A percentile compares a stretch with the other conserved stretches of the same genome.
Evolutionary conservation across 2,329 filamentous ascomycete species (phyloP).

Genomic region (Fusarium fujikuroi): DNA sequence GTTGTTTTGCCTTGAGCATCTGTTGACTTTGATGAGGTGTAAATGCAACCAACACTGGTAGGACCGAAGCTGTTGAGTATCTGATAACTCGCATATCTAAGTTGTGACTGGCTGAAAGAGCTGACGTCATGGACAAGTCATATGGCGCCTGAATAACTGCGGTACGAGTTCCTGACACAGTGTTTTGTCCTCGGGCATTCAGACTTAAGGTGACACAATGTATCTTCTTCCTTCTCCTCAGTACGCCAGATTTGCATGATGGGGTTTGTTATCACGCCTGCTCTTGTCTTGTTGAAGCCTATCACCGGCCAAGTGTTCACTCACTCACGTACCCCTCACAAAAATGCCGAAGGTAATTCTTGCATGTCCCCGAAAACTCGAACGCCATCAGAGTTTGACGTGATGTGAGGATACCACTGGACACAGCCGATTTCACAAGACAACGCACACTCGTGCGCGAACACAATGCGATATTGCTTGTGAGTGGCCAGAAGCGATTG

Average conservation of each 20-base stretch:
- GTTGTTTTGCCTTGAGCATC: background rate
- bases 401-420: background rate
- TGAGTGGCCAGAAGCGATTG: constrained; percentile 29
- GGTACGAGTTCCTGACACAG: constrained; percentile 39
- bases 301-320: constrained; percentile 2
- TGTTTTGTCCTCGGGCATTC: constrained; percentile 19
- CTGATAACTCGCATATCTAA: constrained; percentile 20
- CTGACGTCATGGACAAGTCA: constrained; percentile 44
- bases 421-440: background rate
- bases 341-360: constrained; percentile 17
- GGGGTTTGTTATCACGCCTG: constrained; percentile 6
- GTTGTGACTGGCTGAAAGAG: constrained; percentile 1
- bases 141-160: constrained; percentile 33
- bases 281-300: constrained; percentile 7
- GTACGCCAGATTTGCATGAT: background rate
- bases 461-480: constrained; percentile 26
- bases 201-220: constrained; percentile 34
- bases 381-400: constrained; percentile 12
- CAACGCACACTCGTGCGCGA: constrained; percentile 11
- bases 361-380: constrained; percentile 23
- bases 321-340: background rate
- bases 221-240: constrained; percentile 12
- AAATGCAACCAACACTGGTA: background rate
- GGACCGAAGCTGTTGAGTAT: background rate
- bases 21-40: background rate